phyloP scores from a whole-genome alignment of 371 early-diverging fungal species.

The Mortierella sp. region DNA sequence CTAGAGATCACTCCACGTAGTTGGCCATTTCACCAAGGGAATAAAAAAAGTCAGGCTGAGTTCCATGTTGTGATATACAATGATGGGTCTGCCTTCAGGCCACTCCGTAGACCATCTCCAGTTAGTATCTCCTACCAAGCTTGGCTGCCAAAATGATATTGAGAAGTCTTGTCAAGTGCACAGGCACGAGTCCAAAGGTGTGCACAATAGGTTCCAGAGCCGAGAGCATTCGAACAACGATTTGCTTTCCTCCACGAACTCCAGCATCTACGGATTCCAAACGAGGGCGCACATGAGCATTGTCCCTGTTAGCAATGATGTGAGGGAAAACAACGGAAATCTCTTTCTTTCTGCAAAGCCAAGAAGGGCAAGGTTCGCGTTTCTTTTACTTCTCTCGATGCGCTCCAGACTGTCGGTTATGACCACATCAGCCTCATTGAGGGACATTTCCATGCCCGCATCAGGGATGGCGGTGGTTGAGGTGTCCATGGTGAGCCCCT shows the following conservation, averaged over 20 bases:
- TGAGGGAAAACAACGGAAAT: too few relatives aligned
- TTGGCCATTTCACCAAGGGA: too few relatives aligned
- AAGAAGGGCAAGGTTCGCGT: background rate
- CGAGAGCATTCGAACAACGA: slow-evolving; percentile 15
- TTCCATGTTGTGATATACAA: too few relatives aligned
- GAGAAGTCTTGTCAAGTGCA: slow-evolving; percentile 18
- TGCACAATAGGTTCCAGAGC: slow-evolving; percentile 18
- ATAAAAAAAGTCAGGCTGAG: too few relatives aligned
- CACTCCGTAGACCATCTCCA: too few relatives aligned
- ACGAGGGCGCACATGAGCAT: background rate
- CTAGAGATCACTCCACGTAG: too few relatives aligned
- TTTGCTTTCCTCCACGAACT: slow-evolving; percentile 39
- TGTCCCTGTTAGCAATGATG: too few relatives aligned
- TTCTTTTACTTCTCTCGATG: slow-evolving; percentile 34
- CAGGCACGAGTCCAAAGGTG: slow-evolving; percentile 33
- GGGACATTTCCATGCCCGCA: slow-evolving; percentile 7
- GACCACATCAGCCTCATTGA: slow-evolving; percentile 32
- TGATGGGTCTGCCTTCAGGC: too few relatives aligned
- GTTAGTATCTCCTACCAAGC: slow-evolving; percentile 19
- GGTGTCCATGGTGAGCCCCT: too few relatives aligned
- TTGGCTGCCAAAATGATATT: slow-evolving; percentile 28
- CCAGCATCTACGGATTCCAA: slow-evolving; percentile 34
- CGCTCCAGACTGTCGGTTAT: slow-evolving; percentile 29
- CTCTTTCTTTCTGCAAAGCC: too few relatives aligned
- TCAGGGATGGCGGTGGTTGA: too few relatives aligned